Evolutionary conservation across 192 early-diverging fungal species (phyloP).

Genomic region (Coemansia sp.): DNA sequence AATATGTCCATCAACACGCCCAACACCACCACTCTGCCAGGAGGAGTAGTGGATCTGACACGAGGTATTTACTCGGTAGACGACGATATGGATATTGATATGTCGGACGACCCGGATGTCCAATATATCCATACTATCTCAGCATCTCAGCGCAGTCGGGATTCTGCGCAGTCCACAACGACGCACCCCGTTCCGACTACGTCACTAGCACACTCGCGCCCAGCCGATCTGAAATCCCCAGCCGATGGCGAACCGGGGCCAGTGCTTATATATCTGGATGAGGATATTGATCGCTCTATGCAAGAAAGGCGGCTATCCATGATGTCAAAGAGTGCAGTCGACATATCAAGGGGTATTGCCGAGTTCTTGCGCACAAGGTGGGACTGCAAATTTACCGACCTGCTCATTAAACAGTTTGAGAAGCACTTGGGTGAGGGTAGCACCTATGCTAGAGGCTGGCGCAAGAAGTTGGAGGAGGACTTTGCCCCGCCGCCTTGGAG

Average conservation of each 20-base stretch:
- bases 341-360: conserved; percentile 28
- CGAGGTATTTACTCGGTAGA: neutral
- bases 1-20: neutral
- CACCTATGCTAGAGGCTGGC: conserved; percentile 3
- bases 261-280: conserved; percentile 36
- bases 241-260: neutral
- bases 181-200: neutral
- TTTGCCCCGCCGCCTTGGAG: conserved; percentile 43
- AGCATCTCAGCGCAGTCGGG: neutral
- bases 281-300: conserved; percentile 13
- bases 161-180: neutral
- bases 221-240: neutral
- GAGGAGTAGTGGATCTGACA: neutral
- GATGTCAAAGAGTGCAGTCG: conserved; percentile 15
- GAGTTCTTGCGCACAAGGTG: conserved; percentile 14
- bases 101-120: conserved; percentile 3
- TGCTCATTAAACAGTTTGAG: conserved; percentile 26
- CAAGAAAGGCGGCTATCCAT: neutral
- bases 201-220: neutral
- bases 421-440: neutral
- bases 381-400: conserved; percentile 25
- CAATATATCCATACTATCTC: neutral
- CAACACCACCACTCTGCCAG: neutral
- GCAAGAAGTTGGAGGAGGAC: neutral
- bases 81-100: conserved; percentile 24